These are phyloP conservation scores for Lasiodiplodia citricola DNA, from an alignment of 2,329 filamentous ascomycete genomes.

Conservation along the genomic window DNA sequence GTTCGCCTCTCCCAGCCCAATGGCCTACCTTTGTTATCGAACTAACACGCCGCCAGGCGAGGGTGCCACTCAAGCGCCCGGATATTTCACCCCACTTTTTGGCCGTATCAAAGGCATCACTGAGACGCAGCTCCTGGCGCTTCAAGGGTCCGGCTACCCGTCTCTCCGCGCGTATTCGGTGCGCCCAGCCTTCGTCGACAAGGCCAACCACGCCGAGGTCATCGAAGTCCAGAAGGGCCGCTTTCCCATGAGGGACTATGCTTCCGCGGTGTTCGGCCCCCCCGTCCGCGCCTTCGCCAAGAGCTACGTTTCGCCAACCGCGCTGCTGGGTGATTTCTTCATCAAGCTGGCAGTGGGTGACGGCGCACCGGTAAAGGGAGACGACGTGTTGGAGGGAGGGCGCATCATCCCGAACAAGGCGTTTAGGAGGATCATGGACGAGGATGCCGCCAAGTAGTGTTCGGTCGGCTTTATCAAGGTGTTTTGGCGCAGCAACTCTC, in stretches of 20 bases:
- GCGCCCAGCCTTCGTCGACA: conserved; percentile 66
- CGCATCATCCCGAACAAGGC: conserved; percentile 47
- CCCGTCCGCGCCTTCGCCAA: conserved; percentile 38
- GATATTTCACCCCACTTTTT: conserved; percentile 62
- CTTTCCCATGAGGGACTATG: conserved; percentile 35
- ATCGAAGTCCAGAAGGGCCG: conserved; percentile 39
- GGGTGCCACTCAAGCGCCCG: conserved; percentile 64
- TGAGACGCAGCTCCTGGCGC: conserved; percentile 63
- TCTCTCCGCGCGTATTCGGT: conserved; percentile 62
- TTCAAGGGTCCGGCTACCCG: conserved; percentile 51
- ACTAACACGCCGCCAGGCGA: conserved; percentile 47
- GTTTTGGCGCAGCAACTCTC: background rate
- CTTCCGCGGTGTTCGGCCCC: conserved; percentile 22
- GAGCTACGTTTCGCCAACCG: conserved; percentile 51
- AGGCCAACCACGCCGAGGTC: conserved; percentile 47
- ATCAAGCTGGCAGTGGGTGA: conserved; percentile 57
- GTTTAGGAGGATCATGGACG: conserved; percentile 42
- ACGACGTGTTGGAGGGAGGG: conserved; percentile 47
- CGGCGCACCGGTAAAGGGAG: conserved; percentile 46
- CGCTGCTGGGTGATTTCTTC: conserved; percentile 54
- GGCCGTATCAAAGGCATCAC: conserved; percentile 70
- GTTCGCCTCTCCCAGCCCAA: background rate
- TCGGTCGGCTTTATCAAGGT: background rate
- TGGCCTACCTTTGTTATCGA: background rate
- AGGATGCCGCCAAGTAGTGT: background rate